Conservation (phyloP, 1,284 basidiomycete species). For the Rhizoctonia solani region DNA sequence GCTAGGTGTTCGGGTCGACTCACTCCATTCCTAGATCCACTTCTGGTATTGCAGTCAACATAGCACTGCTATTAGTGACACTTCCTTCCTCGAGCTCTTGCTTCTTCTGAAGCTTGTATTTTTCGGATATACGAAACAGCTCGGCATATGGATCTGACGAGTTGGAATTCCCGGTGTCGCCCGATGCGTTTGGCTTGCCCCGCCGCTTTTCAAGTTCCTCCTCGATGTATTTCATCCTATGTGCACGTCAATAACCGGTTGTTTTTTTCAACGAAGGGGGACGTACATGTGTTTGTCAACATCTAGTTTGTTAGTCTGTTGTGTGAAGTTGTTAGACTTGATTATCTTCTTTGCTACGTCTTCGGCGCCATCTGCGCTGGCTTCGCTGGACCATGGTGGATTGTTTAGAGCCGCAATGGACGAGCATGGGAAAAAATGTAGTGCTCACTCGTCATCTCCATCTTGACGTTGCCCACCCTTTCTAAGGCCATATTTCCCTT, state of each 20-base stretch:
- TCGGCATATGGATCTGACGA: slow-evolving; percentile 77
- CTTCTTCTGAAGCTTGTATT: slow-evolving; percentile 56
- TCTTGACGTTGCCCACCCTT: slow-evolving; percentile 3
- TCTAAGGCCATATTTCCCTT: slow-evolving; percentile 60
- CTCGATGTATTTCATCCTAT: slow-evolving; percentile 97
- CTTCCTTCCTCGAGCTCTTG: slow-evolving; percentile 78
- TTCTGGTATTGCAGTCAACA: slow-evolving; percentile 96
- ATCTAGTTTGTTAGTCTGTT: slow-evolving; percentile 93
- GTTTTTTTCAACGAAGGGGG: not conserved
- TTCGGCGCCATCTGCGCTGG: slow-evolving; percentile 63
- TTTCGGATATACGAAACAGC: slow-evolving; percentile 78
- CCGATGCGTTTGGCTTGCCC: slow-evolving; percentile 54
- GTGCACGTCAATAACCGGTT: not conserved
- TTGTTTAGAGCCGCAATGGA: slow-evolving; percentile 3
- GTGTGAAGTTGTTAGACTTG: slow-evolving; percentile 90
- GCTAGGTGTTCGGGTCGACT: slow-evolving; percentile 45
- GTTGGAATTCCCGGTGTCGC: slow-evolving; percentile 50
- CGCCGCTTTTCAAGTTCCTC: slow-evolving; percentile 84
- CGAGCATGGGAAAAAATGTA: not conserved
- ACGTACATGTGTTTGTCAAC: slow-evolving; percentile 97
- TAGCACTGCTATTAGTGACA: slow-evolving; percentile 88
- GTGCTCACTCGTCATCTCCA: slow-evolving; percentile 61
- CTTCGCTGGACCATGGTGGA: slow-evolving; percentile 44
- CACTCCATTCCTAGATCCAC: slow-evolving; percentile 98
- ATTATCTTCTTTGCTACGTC: slow-evolving; percentile 75